Evolutionary conservation across 2,329 filamentous ascomycete species (phyloP).

Genomic region (Paecilomyces variotii): DNA sequence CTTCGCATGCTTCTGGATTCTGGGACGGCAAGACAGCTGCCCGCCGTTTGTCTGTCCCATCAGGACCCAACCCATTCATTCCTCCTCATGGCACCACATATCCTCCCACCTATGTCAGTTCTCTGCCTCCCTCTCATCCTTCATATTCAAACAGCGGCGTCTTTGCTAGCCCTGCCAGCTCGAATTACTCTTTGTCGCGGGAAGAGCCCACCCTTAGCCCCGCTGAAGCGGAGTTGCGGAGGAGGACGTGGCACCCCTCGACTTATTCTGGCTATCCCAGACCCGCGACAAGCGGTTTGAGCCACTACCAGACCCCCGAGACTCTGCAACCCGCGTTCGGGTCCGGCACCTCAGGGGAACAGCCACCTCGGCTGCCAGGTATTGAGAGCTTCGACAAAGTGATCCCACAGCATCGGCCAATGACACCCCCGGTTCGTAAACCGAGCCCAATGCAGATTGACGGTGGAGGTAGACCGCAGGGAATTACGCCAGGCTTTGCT

Average conservation of each 20-base stretch:
- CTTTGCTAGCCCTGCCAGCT: conserved; percentile 60
- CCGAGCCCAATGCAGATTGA: conserved; percentile 75
- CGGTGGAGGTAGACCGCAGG: conserved; percentile 34
- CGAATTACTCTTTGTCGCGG: conserved; percentile 42
- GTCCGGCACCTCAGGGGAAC: conserved; percentile 44
- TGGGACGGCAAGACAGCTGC: conserved; percentile 62
- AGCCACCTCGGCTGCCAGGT: conserved; percentile 67
- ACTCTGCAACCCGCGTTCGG: conserved; percentile 50
- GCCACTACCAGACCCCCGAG: conserved; percentile 65
- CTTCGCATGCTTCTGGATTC: conserved; percentile 64
- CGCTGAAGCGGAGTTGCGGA: conserved; percentile 67
- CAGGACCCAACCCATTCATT: conserved; percentile 65
- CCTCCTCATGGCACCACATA: conserved; percentile 50
- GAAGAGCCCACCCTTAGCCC: conserved; percentile 25
- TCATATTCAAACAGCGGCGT: conserved; percentile 53
- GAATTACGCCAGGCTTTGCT: conserved; percentile 26
- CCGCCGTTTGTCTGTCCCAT: conserved; percentile 75
- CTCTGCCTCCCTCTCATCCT: conserved; percentile 48
- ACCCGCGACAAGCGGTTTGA: conserved; percentile 63
- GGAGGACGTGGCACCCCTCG: conserved; percentile 83
- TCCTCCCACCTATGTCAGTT: conserved; percentile 50
- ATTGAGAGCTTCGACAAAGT: conserved; percentile 87
- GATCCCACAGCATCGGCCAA: conserved; percentile 49
- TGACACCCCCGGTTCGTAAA: conserved; percentile 56
- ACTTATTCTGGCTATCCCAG: conserved; percentile 55